Percentiles rank a stretch among this genome's conserved stretches.
These are phyloP conservation scores for Aspergillus pseudotamarii DNA, from an alignment of 2,329 filamentous ascomycete genomes.

Conservation along the genomic window DNA sequence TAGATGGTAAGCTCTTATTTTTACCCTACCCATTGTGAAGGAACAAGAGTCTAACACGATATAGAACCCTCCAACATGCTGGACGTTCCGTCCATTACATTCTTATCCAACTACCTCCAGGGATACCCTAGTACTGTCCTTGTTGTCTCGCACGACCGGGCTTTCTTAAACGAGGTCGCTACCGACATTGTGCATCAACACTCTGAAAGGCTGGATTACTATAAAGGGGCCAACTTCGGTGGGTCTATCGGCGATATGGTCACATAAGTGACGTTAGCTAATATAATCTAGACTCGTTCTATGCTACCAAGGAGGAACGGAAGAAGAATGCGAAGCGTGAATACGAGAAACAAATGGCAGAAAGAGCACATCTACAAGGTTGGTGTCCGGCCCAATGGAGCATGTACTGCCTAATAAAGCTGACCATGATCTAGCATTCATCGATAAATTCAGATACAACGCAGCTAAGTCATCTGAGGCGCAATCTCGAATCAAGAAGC, in stretches of 20 bases:
- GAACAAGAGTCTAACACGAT: constrained; percentile 20
- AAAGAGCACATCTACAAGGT: constrained; percentile 85
- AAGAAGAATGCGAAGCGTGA: constrained; percentile 95
- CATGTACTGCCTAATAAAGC: not conserved
- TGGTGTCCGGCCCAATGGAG: constrained; percentile 16
- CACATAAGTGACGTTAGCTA: constrained; percentile 17
- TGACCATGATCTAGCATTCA: constrained; percentile 65
- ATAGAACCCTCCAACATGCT: constrained; percentile 98
- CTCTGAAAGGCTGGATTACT: constrained; percentile 96
- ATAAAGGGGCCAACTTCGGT: constrained; percentile 91
- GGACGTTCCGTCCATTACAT: constrained; percentile 99
- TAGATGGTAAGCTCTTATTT: constrained; percentile 63
- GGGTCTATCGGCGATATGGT: constrained; percentile 22
- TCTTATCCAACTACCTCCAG: constrained; percentile 94
- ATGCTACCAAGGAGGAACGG: constrained; percentile 94
- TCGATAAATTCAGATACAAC: constrained; percentile 99
- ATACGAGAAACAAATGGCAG: constrained; percentile 97
- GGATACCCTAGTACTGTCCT: constrained; percentile 91
- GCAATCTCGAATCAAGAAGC: constrained; percentile 97
- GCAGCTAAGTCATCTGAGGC: constrained; percentile 98
- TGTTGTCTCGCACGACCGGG: constrained; percentile 97
- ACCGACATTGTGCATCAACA: constrained; percentile 99
- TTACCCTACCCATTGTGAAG: not conserved
- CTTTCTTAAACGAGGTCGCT: constrained; percentile 98
- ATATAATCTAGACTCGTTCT: constrained; percentile 72